These are phyloP conservation scores for Mortierella sp. DNA, from an alignment of 371 early-diverging fungal genomes.

Conservation along the genomic window DNA sequence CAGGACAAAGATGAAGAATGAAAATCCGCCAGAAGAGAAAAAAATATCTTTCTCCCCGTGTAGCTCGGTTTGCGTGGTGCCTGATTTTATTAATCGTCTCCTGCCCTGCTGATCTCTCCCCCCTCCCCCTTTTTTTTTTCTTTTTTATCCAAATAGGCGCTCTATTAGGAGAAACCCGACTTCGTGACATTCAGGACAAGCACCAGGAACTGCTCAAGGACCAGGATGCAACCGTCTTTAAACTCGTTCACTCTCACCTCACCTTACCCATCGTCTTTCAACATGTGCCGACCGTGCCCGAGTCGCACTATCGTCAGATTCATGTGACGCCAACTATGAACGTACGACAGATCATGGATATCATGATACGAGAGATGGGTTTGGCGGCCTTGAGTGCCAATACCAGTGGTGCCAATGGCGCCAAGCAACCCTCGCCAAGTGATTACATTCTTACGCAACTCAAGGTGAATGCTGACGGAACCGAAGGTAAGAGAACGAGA, in stretches of 20 bases:
- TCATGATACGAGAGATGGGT: conserved; percentile 45
- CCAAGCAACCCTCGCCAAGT: conserved; percentile 13
- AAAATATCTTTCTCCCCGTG: not conserved
- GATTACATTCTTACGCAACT: conserved; percentile 42
- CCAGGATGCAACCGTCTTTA: conserved; percentile 44
- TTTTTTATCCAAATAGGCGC: conserved; percentile 13
- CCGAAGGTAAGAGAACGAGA: conserved; percentile 25
- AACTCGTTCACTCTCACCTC: conserved; percentile 38
- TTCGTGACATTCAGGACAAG: conserved; percentile 43
- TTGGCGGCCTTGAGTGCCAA: conserved; percentile 21
- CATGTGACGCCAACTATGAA: conserved; percentile 38
- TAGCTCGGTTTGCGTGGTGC: not conserved
- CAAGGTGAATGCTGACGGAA: conserved; percentile 31
- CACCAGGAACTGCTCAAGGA: conserved; percentile 36
- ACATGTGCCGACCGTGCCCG: conserved; percentile 49
- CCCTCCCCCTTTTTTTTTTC: too few relatives aligned
- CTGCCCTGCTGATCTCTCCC: not conserved
- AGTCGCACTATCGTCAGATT: conserved; percentile 46
- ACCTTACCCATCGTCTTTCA: conserved; percentile 47
- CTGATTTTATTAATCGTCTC: not conserved
- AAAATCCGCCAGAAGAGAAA: not conserved
- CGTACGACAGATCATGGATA: conserved; percentile 36
- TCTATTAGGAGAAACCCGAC: conserved; percentile 28
- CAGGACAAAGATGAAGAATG: too few relatives aligned
- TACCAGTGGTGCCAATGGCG: not conserved